A percentile compares a stretch with the other conserved stretches of the same genome.
These are phyloP conservation scores for Oryza meridionalis DNA, from an alignment of 176 grass and related monocot species.

Conservation along the genomic window DNA sequence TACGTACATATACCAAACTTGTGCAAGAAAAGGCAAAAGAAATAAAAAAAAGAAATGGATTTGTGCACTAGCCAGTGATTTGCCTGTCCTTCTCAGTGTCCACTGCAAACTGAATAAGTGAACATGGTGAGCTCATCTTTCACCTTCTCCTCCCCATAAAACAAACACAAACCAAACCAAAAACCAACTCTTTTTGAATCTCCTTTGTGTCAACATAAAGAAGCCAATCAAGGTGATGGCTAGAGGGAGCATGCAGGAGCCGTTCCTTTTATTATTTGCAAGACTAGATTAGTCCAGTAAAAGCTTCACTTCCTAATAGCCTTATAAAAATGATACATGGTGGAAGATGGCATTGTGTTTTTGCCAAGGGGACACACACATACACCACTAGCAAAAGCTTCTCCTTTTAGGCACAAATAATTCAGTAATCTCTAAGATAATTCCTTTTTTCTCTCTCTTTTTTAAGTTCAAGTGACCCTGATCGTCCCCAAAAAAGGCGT, in stretches of 20 bases:
- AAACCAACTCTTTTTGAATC: not conserved
- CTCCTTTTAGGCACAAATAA: not conserved
- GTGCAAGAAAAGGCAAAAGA: not conserved
- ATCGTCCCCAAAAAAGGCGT: conserved; percentile 55
- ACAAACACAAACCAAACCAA: not conserved
- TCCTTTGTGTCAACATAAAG: conserved; percentile 59
- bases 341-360: conserved; percentile 25
- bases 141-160: conserved; percentile 35
- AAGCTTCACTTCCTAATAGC: conserved; percentile 22
- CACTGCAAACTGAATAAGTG: conserved; percentile 18
- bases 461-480: conserved; percentile 48
- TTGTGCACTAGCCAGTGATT: not conserved
- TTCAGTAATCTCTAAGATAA: not conserved
- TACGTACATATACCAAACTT: not conserved
- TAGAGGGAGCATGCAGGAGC: not conserved
- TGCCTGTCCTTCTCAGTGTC: conserved; percentile 3
- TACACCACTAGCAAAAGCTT: conserved; percentile 43
- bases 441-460: not conserved
- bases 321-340: conserved; percentile 37
- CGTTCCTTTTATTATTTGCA: conserved; percentile 68
- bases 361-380: conserved; percentile 33
- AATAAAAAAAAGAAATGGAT: not conserved
- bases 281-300: conserved; percentile 45
- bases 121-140: conserved; percentile 47
- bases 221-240: not conserved